Evolutionary conservation across 1,284 basidiomycete genomes (phyloP).

Genomic region (Athelia psychrophila): DNA sequence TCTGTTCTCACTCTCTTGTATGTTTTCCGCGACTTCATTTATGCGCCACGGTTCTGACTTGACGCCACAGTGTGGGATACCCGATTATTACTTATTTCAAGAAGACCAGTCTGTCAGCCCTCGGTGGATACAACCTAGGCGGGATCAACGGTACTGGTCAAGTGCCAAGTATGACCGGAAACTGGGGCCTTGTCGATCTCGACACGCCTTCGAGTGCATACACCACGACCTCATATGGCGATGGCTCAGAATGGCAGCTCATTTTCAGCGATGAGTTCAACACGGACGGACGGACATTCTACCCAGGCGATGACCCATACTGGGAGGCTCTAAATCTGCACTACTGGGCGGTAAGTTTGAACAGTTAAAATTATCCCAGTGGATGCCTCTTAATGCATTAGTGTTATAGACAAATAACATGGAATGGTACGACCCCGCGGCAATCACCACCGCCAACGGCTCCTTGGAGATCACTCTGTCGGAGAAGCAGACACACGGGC

Average conservation of each 20-base stretch:
- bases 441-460: slow-evolving; percentile 64
- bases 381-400: not conserved
- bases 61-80: slow-evolving; percentile 32
- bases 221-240: slow-evolving; percentile 34
- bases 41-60: not conserved
- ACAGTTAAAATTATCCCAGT: not conserved
- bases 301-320: slow-evolving; percentile 51
- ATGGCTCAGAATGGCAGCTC: slow-evolving; percentile 39
- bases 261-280: slow-evolving; percentile 76
- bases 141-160: slow-evolving; percentile 47
- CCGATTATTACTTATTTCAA: slow-evolving; percentile 42
- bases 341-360: slow-evolving; percentile 54
- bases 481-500: slow-evolving; percentile 49
- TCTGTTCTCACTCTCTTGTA: slow-evolving; percentile 24
- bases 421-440: slow-evolving; percentile 63
- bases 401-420: slow-evolving; percentile 45
- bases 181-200: slow-evolving; percentile 46
- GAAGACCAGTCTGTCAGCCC: slow-evolving; percentile 17
- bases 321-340: slow-evolving; percentile 73
- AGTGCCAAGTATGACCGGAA: slow-evolving; percentile 15
- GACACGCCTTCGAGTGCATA: slow-evolving; percentile 47
- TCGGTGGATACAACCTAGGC: slow-evolving; percentile 40
- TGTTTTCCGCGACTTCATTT: not conserved
- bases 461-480: slow-evolving; percentile 55
- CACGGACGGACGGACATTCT: slow-evolving; percentile 54